These are phyloP conservation scores for Trichoderma sp. DNA, from an alignment of 2,329 filamentous ascomycete species.

Conservation along the genomic window DNA sequence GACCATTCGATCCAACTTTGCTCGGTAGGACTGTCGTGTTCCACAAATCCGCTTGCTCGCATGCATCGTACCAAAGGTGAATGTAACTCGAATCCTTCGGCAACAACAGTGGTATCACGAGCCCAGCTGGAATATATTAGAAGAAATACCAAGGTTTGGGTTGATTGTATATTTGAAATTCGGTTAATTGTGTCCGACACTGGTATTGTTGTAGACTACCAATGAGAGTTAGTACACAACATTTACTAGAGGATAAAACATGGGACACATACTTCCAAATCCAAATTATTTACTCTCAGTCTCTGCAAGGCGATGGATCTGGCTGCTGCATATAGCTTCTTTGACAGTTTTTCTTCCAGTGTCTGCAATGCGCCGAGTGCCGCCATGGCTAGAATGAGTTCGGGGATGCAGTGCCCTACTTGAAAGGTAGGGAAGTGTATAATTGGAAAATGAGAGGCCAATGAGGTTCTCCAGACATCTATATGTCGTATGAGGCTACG, in stretches of 20 bases:
- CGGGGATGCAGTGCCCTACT: background rate
- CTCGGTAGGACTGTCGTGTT: background rate
- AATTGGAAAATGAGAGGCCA: background rate
- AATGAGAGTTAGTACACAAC: background rate
- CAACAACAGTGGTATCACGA: background rate
- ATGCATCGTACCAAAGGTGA: background rate
- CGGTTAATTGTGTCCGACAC: background rate
- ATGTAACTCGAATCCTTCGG: background rate
- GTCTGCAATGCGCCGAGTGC: background rate
- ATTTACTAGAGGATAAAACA: background rate
- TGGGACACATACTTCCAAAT: background rate
- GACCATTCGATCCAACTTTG: background rate
- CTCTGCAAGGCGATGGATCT: background rate
- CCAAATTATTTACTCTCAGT: background rate
- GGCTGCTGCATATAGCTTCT: background rate
- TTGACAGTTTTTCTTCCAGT: background rate
- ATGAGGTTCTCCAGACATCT: background rate
- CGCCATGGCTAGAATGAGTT: background rate
- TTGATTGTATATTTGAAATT: background rate
- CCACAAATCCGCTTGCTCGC: background rate
- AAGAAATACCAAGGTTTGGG: background rate
- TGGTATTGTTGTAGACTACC: background rate
- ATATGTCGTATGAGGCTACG: background rate
- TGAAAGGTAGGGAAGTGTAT: background rate
- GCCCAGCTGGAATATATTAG: background rate